Percentiles rank a stretch among this genome's conserved stretches.
Conservation (phyloP, 2,329 filamentous ascomycete species). For the Trichoderma simmonsii region DNA sequence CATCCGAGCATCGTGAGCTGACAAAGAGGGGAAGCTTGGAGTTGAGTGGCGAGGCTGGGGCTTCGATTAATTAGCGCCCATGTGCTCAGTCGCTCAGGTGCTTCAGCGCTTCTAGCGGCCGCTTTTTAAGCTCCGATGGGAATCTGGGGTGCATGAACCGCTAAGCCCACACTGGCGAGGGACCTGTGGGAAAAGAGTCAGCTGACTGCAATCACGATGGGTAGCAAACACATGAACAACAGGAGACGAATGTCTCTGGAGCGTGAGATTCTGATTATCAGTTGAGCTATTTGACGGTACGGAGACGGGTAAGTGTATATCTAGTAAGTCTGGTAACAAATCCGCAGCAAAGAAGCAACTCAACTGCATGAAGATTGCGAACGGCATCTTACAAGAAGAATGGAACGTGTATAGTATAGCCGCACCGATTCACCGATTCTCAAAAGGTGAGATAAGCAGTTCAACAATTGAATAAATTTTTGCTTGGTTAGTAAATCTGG, state of each 20-base stretch:
- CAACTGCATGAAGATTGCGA: not conserved
- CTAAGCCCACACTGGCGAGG: not conserved
- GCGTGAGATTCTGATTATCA: not conserved
- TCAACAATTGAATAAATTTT: not conserved
- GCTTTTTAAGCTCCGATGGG: slow-evolving; percentile 16
- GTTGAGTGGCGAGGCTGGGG: slow-evolving; percentile 4
- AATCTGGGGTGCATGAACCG: slow-evolving; percentile 14
- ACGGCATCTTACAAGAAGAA: not conserved
- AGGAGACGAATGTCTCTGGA: not conserved
- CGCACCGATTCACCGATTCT: not conserved
- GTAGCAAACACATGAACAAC: not conserved
- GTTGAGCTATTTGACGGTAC: not conserved
- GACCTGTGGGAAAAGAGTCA: not conserved
- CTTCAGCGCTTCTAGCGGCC: slow-evolving; percentile 11
- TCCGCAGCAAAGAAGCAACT: not conserved
- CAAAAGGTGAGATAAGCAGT: not conserved
- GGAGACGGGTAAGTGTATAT: not conserved
- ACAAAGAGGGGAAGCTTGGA: slow-evolving; percentile 13
- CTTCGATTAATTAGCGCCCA: not conserved
- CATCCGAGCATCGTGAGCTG: slow-evolving; percentile 6
- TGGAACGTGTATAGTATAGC: not conserved
- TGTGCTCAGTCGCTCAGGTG: slow-evolving; percentile 9
- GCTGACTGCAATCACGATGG: not conserved
- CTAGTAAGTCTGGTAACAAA: not conserved
- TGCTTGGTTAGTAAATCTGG: not conserved